Base-by-base conservation (phyloP, 2,329 filamentous ascomycete species). In the Aspergillus ochraceoroseus region DNA sequence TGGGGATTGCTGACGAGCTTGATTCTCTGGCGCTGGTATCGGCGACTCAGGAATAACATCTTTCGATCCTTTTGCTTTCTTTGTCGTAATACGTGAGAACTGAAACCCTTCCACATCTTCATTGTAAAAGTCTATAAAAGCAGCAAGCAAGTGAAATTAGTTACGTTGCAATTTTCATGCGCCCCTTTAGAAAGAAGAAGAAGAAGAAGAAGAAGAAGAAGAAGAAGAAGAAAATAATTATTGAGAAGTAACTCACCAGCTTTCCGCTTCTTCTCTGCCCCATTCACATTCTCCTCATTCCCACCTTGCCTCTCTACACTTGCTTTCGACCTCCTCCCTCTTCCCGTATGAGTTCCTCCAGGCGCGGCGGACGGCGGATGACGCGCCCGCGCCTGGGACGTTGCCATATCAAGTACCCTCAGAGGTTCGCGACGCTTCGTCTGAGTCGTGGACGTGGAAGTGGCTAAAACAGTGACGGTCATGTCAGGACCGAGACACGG, bases 31-130 rank as follows among this genome's bases (percentile, higher is more conserved):
- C 17, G 64, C 62, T 7, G 69, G 65, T 32, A 69, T 64, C 13
- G 65, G 43, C 14, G 44, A 25, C 34, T 55, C 52, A n/a, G 56
- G 43, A 28, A 49, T 42, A 7, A 50, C 34, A 13, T 53, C 66
- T 33, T 68, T 66, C 11, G 67, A 61, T 41, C 74, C 68, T 43
- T 73, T 72, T 29, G 76, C 74, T 66, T 83, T 87, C 46, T 73
- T 72, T 56, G 77, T 68, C 58, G 85, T 85, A 7, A 80, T 71
- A 47, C 84, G 77, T 48, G 81, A 79, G 61, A 88, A 89, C 43
- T 79, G 72, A 54, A 89, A 89, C 48, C 85, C 85, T 54, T 84
- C 85, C 68, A 85, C 81, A 56, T 84, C 77, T 62, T 89, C 84
- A 54, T 86, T 82, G 54, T 82, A 83, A 5, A 37, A 17, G 47